Evolutionary conservation across 164 flowering plant genomes (phyloP).

Genomic region (Dillenia suffruticosa): DNA sequence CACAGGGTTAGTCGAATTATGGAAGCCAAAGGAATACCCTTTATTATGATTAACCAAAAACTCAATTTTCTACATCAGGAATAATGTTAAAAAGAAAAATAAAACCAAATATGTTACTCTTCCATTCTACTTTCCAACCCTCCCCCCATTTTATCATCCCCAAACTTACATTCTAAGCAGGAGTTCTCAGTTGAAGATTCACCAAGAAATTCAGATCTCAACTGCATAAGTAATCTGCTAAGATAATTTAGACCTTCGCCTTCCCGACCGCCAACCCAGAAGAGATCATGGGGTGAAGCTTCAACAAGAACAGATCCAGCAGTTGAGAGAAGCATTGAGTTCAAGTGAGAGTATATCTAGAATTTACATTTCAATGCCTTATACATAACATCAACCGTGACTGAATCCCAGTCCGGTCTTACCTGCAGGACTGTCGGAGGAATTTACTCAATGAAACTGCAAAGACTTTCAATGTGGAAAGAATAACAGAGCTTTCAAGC

Average conservation of each 20-base stretch:
- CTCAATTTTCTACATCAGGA: no score
- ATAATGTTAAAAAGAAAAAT: no score
- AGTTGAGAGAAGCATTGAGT: slow-evolving; percentile 77
- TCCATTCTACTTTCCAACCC: no score
- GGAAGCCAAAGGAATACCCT: no score
- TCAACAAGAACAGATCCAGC: slow-evolving; percentile 89
- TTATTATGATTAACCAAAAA: no score
- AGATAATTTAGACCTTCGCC: slow-evolving; percentile 93
- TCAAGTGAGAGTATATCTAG: slow-evolving; percentile 78
- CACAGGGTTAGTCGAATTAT: no score
- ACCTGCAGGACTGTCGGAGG: slow-evolving; percentile 43
- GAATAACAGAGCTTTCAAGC: no score
- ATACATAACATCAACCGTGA: slow-evolving; percentile 83
- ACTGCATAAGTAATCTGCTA: slow-evolving; percentile 84
- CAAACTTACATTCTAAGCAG: slow-evolving; percentile 6
- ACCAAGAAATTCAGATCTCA: slow-evolving; percentile 86
- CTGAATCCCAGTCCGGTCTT: slow-evolving; percentile 73
- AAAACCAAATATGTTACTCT: no score
- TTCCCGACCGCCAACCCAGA: slow-evolving; percentile 96
- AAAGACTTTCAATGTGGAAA: background rate
- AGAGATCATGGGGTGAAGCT: slow-evolving; percentile 97
- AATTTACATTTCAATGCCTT: slow-evolving; percentile 88
- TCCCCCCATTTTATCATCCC: background rate
- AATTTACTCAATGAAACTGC: background rate
- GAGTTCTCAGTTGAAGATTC: slow-evolving; percentile 32